phyloP scores from a whole-genome alignment of 805 yeast species.

The Grigorovia humatica region DNA sequence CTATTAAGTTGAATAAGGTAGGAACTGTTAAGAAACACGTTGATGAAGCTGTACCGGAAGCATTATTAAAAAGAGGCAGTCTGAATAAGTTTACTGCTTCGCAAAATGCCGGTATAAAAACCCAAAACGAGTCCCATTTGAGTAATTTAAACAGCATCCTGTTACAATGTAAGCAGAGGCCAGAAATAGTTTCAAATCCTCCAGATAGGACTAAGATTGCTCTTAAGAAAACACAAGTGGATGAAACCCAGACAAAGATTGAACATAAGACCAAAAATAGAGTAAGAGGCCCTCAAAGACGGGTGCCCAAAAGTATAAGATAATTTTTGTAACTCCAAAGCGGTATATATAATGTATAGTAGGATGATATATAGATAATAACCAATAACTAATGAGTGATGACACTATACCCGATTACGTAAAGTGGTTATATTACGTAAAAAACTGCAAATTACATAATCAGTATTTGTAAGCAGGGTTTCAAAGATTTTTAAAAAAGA shows the following conservation, averaged over 20 bases:
- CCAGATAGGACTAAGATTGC: too few relatives aligned
- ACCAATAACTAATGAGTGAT: background rate
- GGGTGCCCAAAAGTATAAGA: conserved; percentile 22
- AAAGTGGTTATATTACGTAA: too few relatives aligned
- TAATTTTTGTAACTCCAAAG: background rate
- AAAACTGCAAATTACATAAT: too few relatives aligned
- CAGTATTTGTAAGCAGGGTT: too few relatives aligned
- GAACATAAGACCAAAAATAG: conserved; percentile 24
- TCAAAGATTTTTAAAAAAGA: too few relatives aligned
- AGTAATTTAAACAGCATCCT: conserved; percentile 7
- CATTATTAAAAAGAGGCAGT: conserved; percentile 7
- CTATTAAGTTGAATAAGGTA: conserved; percentile 5
- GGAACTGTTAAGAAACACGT: background rate
- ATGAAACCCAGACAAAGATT: background rate
- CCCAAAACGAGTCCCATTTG: conserved; percentile 23
- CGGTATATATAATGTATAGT: background rate
- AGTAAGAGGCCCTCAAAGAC: conserved; percentile 31
- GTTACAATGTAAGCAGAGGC: background rate
- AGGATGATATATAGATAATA: background rate
- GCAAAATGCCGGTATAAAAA: conserved; percentile 7
- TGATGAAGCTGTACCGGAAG: conserved; percentile 12
- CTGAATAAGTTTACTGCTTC: conserved; percentile 2
- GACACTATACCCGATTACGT: too few relatives aligned
- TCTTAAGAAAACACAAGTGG: too few relatives aligned
- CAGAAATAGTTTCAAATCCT: background rate